A percentile compares a stretch with the other conserved stretches of the same genome.
Evolutionary conservation across 1,139 yeast species (phyloP).

Genomic region (Taphrina flavorubra): DNA sequence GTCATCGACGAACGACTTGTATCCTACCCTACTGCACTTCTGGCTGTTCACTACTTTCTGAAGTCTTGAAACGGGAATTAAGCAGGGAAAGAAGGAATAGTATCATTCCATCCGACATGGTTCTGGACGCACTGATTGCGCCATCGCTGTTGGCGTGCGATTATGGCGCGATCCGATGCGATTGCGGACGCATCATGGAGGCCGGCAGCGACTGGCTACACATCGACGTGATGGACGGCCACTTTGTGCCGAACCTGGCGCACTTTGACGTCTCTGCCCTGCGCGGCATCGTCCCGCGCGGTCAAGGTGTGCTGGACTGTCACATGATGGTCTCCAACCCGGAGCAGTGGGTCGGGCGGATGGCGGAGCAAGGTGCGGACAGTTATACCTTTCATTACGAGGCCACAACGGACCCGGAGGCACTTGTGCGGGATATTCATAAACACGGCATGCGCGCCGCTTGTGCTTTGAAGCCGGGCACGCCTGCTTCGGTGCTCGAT

Average conservation of each 20-base stretch:
- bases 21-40: too few species aligned
- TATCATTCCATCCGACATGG: slow-evolving; percentile 46
- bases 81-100: not conserved
- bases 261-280: slow-evolving; percentile 85
- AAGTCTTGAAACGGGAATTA: too few species aligned
- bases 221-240: slow-evolving; percentile 98
- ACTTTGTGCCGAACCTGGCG: slow-evolving; percentile 95
- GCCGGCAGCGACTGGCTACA: slow-evolving; percentile 94
- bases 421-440: slow-evolving; percentile 75
- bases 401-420: slow-evolving; percentile 80
- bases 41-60: too few species aligned
- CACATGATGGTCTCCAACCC: slow-evolving; percentile 95
- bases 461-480: slow-evolving; percentile 92
- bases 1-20: not conserved
- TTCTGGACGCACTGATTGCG: slow-evolving; percentile 71
- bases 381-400: slow-evolving; percentile 96
- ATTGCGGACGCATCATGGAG: slow-evolving; percentile 78
- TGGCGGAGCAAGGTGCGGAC: slow-evolving; percentile 95
- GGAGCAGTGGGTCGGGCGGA: slow-evolving; percentile 90
- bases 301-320: slow-evolving; percentile 85
- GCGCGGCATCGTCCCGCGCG: slow-evolving; percentile 75
- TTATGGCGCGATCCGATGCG: slow-evolving; percentile 67
- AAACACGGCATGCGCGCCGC: slow-evolving; percentile 89
- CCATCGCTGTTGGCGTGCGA: slow-evolving; percentile 90
- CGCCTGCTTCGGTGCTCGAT: slow-evolving; percentile 81